A percentile compares a stretch with the other conserved stretches of the same genome.
phyloP scores from a whole-genome alignment of 2,329 filamentous ascomycete genomes.

The Colletotrichum endophyticum region DNA sequence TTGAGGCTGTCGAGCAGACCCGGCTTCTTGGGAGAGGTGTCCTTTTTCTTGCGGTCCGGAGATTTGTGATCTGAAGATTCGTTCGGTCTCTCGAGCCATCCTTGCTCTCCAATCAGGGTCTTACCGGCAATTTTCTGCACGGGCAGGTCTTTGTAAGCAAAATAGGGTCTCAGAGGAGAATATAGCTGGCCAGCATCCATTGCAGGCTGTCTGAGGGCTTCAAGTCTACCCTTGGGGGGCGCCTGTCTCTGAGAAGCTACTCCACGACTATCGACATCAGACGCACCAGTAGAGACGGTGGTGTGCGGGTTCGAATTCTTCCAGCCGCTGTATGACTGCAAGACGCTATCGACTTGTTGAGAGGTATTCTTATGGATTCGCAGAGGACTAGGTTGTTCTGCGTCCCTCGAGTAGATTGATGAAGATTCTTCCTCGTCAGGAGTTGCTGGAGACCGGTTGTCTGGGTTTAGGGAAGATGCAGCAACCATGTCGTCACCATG shows the following conservation, averaged over 20 bases:
- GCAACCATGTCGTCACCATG: slow-evolving; percentile 16
- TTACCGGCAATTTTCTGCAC: slow-evolving; percentile 49
- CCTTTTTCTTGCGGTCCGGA: slow-evolving; percentile 20
- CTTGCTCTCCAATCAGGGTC: slow-evolving; percentile 58
- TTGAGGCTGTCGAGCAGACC: slow-evolving; percentile 52
- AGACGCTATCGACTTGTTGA: slow-evolving; percentile 5
- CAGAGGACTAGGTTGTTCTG: neutral
- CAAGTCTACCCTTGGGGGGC: neutral
- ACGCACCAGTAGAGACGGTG: neutral
- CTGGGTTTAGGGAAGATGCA: slow-evolving; percentile 24
- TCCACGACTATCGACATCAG: neutral
- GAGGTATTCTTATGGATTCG: slow-evolving; percentile 1
- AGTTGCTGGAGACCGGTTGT: neutral
- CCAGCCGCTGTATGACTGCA: slow-evolving; percentile 20
- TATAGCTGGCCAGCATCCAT: slow-evolving; percentile 32
- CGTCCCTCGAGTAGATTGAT: slow-evolving; percentile 20
- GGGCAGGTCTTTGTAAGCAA: slow-evolving; percentile 42
- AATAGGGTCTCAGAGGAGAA: slow-evolving; percentile 48
- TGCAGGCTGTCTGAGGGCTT: slow-evolving; percentile 15
- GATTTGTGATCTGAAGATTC: slow-evolving; percentile 21
- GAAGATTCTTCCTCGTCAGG: slow-evolving; percentile 7
- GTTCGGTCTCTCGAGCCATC: slow-evolving; percentile 59
- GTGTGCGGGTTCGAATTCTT: neutral
- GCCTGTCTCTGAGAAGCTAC: neutral
- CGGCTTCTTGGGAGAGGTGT: slow-evolving; percentile 35